A percentile compares a stretch with the other conserved stretches of the same genome.
These are phyloP conservation scores for Vaccinium darrowii DNA, from an alignment of 148 eudicot genomes.

Conservation along the genomic window DNA sequence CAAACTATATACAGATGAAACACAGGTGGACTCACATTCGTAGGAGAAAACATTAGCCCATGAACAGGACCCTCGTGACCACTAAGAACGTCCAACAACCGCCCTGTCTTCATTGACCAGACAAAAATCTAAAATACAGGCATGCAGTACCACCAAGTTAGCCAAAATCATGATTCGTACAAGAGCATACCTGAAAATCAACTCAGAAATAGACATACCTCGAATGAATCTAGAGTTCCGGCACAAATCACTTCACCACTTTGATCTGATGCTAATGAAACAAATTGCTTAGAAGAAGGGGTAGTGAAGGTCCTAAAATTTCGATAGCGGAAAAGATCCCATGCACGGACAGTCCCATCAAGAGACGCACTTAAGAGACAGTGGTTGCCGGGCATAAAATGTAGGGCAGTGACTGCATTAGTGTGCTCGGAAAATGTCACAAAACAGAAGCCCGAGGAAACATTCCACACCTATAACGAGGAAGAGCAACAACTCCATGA, in stretches of 20 bases:
- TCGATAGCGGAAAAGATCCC: conserved; percentile 89
- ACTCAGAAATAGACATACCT: conserved; percentile 43
- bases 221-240: conserved; percentile 98
- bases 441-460: conserved; percentile 85
- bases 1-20: background rate
- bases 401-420: conserved; percentile 93
- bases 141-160: conserved; percentile 9
- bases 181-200: conserved; percentile 12
- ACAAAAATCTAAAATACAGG: conserved; percentile 67
- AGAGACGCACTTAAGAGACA: conserved; percentile 90
- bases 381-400: conserved; percentile 77
- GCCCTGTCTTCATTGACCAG: conserved; percentile 99
- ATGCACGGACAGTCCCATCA: conserved; percentile 98
- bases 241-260: conserved; percentile 99
- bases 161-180: conserved; percentile 14
- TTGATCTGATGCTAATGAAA: conserved; percentile 86
- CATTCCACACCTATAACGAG: conserved; percentile 84
- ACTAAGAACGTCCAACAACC: conserved; percentile 86
- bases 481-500: background rate
- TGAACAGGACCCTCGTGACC: conserved; percentile 99
- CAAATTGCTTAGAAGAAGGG: conserved; percentile 92
- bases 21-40: conserved; percentile 52
- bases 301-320: conserved; percentile 92
- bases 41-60: conserved; percentile 90
- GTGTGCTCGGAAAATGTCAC: conserved; percentile 97